phyloP scores from a whole-genome alignment of 345 rosid species.

The Lepidium sativum region DNA sequence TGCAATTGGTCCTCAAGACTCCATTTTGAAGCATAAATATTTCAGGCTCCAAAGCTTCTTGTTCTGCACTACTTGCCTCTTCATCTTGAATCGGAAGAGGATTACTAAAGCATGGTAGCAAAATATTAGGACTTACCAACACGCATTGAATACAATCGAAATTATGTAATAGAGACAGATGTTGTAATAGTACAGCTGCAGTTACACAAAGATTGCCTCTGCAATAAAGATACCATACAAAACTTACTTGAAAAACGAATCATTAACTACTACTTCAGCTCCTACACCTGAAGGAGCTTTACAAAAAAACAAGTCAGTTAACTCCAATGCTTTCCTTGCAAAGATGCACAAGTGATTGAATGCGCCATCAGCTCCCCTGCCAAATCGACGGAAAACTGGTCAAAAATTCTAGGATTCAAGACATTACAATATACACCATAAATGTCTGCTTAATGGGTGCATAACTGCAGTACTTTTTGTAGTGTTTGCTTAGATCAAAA shows the following conservation, averaged over 20 bases:
- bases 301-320: slow-evolving; percentile 63
- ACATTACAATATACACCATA: neutral
- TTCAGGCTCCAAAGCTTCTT: slow-evolving; percentile 19
- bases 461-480: slow-evolving; percentile 40
- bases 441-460: neutral
- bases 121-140: slow-evolving; percentile 3
- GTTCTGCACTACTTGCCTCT: slow-evolving; percentile 22
- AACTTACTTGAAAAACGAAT: slow-evolving; percentile 52
- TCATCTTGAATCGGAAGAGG: slow-evolving; percentile 20
- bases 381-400: neutral
- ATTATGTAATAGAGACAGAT: neutral
- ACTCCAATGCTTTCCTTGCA: slow-evolving; percentile 33
- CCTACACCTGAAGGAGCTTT: slow-evolving; percentile 37
- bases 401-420: neutral
- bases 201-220: neutral
- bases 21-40: slow-evolving; percentile 51
- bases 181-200: neutral
- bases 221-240: neutral
- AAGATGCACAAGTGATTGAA: slow-evolving; percentile 41
- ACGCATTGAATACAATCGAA: neutral
- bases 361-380: slow-evolving; percentile 48
- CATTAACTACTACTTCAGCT: slow-evolving; percentile 29
- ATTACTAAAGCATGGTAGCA: slow-evolving; percentile 39
- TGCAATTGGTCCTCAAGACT: slow-evolving; percentile 86
- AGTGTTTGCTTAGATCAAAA: slow-evolving; percentile 67